These are phyloP conservation scores for Elsinoe australis DNA, from an alignment of 2,329 filamentous ascomycete genomes.

Conservation along the genomic window DNA sequence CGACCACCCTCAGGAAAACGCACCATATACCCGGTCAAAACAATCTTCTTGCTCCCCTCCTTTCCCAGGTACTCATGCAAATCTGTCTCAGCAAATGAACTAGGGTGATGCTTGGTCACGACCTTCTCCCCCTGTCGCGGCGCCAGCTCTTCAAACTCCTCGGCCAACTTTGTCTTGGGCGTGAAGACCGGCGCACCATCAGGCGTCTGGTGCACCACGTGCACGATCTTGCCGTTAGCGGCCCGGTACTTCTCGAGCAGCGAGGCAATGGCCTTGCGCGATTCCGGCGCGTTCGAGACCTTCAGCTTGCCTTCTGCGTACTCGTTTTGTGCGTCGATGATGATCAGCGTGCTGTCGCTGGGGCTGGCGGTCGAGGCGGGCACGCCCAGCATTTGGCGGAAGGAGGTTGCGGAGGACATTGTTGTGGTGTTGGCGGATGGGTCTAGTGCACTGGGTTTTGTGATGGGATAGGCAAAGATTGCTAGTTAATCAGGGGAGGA, in stretches of 20 bases:
- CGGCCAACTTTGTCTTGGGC: slow-evolving; percentile 50
- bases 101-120: slow-evolving; percentile 52
- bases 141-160: slow-evolving; percentile 54
- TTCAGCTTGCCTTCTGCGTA: slow-evolving; percentile 53
- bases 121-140: slow-evolving; percentile 50
- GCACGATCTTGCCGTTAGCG: slow-evolving; percentile 49
- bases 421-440: neutral
- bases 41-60: slow-evolving; percentile 51
- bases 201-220: slow-evolving; percentile 54
- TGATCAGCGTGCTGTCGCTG: slow-evolving; percentile 54
- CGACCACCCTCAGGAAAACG: neutral
- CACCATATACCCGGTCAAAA: slow-evolving; percentile 53
- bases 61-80: slow-evolving; percentile 49
- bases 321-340: slow-evolving; percentile 63
- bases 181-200: slow-evolving; percentile 60
- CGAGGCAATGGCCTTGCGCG: slow-evolving; percentile 49
- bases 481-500: too few relatives aligned
- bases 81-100: slow-evolving; percentile 54
- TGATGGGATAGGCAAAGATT: too few relatives aligned
- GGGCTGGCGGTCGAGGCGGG: slow-evolving; percentile 49
- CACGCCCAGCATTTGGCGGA: slow-evolving; percentile 49
- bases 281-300: slow-evolving; percentile 46
- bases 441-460: too few relatives aligned
- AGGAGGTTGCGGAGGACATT: slow-evolving; percentile 29
- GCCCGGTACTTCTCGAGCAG: slow-evolving; percentile 56